phyloP scores from a whole-genome alignment of 2,329 filamentous ascomycete genomes.

The Cladorrhinum sp. region DNA sequence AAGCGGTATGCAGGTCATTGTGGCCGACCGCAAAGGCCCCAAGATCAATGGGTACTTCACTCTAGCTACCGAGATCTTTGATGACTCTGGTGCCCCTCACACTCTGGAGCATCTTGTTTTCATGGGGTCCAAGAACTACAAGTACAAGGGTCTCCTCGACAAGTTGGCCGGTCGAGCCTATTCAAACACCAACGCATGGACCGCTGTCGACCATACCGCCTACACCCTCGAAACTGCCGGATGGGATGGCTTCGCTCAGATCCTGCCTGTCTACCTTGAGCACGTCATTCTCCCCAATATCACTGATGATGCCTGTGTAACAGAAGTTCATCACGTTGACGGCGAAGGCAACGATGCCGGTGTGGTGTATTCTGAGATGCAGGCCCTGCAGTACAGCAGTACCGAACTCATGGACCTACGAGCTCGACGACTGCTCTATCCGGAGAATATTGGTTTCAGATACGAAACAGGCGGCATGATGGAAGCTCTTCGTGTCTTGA shows the following conservation, averaged over 20 bases:
- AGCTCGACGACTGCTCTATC: conserved; percentile 78
- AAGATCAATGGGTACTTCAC: conserved; percentile 95
- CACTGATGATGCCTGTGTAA: conserved; percentile 89
- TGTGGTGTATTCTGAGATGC: conserved; percentile 99
- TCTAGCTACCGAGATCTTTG: conserved; percentile 93
- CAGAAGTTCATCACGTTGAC: conserved; percentile 94
- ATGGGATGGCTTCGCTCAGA: conserved; percentile 95
- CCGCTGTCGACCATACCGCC: conserved; percentile 90
- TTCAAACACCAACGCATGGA: conserved; percentile 95
- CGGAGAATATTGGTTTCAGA: conserved; percentile 84
- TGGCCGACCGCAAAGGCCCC: conserved; percentile 89
- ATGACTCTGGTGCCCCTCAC: conserved; percentile 90
- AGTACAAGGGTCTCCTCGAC: conserved; percentile 91
- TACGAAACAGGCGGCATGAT: conserved; percentile 99
- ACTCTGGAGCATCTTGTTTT: conserved; percentile 81
- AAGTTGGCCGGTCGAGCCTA: conserved; percentile 92
- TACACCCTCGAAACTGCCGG: conserved; percentile 94
- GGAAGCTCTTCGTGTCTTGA: conserved; percentile 81
- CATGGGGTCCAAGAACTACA: conserved; percentile 90
- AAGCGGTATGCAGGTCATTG: conserved; percentile 91
- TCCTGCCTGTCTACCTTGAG: conserved; percentile 91
- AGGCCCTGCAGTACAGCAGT: conserved; percentile 83
- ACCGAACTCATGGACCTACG: conserved; percentile 83
- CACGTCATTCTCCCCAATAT: conserved; percentile 88
- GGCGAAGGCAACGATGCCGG: conserved; percentile 92